Evolutionary conservation across 1,284 basidiomycete genomes (phyloP).

Genomic region (Boletus sp.): DNA sequence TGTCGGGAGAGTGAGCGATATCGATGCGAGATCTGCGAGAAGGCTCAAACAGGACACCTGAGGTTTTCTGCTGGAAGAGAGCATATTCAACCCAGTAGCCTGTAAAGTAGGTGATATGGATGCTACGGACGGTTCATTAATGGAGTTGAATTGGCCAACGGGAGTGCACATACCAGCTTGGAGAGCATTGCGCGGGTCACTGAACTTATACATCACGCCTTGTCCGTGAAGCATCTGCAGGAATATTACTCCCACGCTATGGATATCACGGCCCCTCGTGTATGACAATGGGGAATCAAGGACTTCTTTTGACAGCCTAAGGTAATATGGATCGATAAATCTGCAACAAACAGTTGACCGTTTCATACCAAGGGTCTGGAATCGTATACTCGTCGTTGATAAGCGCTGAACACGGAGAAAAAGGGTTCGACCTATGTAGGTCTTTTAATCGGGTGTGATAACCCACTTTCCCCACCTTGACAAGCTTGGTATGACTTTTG

Average conservation of each 20-base stretch:
- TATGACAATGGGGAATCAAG: conserved; percentile 68
- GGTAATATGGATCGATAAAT: not conserved
- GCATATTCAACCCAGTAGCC: conserved; percentile 52
- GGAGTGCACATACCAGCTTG: conserved; percentile 37
- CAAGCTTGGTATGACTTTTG: conserved; percentile 48
- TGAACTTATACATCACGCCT: conserved; percentile 50
- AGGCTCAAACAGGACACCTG: conserved; percentile 48
- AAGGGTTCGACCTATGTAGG: conserved; percentile 70
- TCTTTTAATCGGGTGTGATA: conserved; percentile 65
- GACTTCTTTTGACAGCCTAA: conserved; percentile 63
- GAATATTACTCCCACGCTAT: conserved; percentile 67
- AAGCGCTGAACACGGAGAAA: conserved; percentile 42
- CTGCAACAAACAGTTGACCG: not conserved
- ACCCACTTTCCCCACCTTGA: conserved; percentile 62
- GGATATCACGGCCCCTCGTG: conserved; percentile 68
- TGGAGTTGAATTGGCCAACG: not conserved
- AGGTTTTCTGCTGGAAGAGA: conserved; percentile 52
- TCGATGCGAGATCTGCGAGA: conserved; percentile 37
- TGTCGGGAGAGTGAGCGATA: conserved; percentile 16
- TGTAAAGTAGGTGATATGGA: conserved; percentile 48
- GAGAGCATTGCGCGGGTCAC: conserved; percentile 44
- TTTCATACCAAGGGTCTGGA: conserved; percentile 58
- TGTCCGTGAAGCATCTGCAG: conserved; percentile 74
- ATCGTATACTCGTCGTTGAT: conserved; percentile 39
- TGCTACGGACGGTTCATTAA: conserved; percentile 35